A percentile compares a stretch with the other conserved stretches of the same genome.
These are phyloP conservation scores for Podospora anserina DNA, from an alignment of 495 filamentous ascomycete genomes.

Conservation along the genomic window DNA sequence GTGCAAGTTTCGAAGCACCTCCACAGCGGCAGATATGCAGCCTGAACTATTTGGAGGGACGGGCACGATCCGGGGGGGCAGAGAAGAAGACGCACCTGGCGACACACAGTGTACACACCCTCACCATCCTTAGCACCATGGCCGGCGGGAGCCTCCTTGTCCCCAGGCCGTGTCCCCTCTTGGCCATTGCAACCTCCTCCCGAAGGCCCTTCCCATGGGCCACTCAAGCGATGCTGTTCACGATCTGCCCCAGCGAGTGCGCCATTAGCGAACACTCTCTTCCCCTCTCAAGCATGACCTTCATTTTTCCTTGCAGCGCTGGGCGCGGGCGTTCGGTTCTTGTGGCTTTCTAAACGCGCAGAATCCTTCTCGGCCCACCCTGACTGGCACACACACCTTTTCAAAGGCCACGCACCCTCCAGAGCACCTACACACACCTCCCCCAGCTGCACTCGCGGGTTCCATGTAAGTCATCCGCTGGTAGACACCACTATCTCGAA, in stretches of 20 bases:
- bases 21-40: background rate
- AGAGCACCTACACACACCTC: background rate
- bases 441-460: constrained; percentile 14
- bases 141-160: background rate
- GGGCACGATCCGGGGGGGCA: background rate
- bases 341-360: background rate
- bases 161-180: constrained; percentile 6
- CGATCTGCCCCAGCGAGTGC: constrained; percentile 18
- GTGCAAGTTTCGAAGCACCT: no score
- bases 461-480: constrained; percentile 34
- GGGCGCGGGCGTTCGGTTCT: constrained; percentile 13
- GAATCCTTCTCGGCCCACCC: constrained; percentile 13
- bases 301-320: constrained; percentile 22
- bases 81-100: background rate
- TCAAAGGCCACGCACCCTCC: background rate
- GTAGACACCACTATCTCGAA: constrained; percentile 26
- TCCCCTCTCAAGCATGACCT: constrained; percentile 8
- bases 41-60: background rate
- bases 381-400: constrained; percentile 11
- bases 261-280: constrained; percentile 9
- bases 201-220: background rate
- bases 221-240: constrained; percentile 20
- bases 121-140: background rate
- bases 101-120: constrained; percentile 11
- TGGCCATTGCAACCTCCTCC: constrained; percentile 7